A percentile compares a stretch with the other conserved stretches of the same genome.
phyloP scores from a whole-genome alignment of 768 basidiomycete genomes.

The Gelatoporia subvermispora region DNA sequence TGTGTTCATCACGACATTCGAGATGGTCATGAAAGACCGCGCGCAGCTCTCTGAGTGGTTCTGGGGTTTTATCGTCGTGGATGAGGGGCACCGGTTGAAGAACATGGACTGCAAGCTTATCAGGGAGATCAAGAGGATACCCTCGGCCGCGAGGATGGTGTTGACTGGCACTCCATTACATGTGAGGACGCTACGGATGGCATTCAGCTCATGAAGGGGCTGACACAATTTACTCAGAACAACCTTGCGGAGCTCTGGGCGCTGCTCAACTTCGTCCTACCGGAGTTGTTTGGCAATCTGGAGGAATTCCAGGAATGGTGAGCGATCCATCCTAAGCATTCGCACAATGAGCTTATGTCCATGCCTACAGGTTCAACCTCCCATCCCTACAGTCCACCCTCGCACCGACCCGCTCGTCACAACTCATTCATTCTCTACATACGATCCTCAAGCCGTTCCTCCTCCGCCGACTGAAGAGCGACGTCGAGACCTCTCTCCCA shows the following conservation, averaged over 20 bases:
- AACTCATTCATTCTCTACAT: conserved; percentile 77
- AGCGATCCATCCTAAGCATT: background rate
- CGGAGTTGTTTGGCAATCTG: conserved; percentile 87
- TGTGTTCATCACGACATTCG: conserved; percentile 86
- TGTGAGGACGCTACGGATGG: conserved; percentile 38
- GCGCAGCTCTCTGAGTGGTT: conserved; percentile 57
- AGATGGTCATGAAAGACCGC: conserved; percentile 86
- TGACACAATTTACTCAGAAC: conserved; percentile 50
- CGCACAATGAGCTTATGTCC: conserved; percentile 23
- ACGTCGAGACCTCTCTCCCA: conserved; percentile 75
- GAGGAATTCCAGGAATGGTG: conserved; percentile 89
- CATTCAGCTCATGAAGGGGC: too few species aligned
- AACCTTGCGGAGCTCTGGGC: conserved; percentile 95
- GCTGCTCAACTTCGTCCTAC: conserved; percentile 91
- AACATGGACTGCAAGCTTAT: conserved; percentile 91
- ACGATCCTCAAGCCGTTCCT: conserved; percentile 94
- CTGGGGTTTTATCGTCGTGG: conserved; percentile 94
- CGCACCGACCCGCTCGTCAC: conserved; percentile 51
- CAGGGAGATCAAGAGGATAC: conserved; percentile 83
- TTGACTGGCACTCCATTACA: conserved; percentile 95
- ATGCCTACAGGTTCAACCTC: conserved; percentile 58
- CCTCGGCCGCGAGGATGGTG: conserved; percentile 83
- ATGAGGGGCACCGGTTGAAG: conserved; percentile 93
- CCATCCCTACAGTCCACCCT: conserved; percentile 56
- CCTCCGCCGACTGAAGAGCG: conserved; percentile 83